Conservation (phyloP, 495 filamentous ascomycete genomes). For the Penicillium chermesinum region DNA sequence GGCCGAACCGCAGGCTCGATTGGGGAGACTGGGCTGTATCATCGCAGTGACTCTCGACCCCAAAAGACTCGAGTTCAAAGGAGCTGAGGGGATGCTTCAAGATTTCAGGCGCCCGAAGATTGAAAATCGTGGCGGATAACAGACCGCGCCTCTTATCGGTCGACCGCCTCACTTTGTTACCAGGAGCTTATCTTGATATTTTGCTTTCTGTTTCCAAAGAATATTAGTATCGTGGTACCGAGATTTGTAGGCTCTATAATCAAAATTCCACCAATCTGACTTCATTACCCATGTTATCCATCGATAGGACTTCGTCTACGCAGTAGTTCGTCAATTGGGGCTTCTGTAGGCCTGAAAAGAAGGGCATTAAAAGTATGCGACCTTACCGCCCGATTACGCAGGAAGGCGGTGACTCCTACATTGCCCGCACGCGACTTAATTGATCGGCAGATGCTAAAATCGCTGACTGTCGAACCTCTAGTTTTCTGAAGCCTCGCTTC, state of each 20-base stretch:
- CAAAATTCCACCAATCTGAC: too few relatives aligned
- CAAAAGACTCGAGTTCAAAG: background rate
- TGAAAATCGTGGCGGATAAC: constrained; percentile 22
- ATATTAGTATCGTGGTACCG: too few relatives aligned
- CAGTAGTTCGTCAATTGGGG: too few relatives aligned
- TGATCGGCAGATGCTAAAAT: constrained; percentile 1
- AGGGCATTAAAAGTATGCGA: background rate
- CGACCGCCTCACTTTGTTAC: constrained; percentile 2
- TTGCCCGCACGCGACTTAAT: constrained; percentile 4
- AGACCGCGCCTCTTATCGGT: constrained; percentile 8
- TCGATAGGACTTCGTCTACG: too few relatives aligned
- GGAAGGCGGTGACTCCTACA: background rate
- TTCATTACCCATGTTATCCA: too few relatives aligned
- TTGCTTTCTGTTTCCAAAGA: too few relatives aligned
- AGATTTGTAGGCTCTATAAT: too few relatives aligned
- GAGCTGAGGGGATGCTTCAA: constrained; percentile 6
- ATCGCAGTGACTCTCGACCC: constrained; percentile 18
- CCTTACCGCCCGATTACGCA: constrained; percentile 21
- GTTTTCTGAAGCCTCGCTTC: background rate
- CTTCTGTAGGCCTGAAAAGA: too few relatives aligned
- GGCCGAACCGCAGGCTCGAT: constrained; percentile 38
- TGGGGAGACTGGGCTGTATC: constrained; percentile 25
- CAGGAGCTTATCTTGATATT: too few relatives aligned
- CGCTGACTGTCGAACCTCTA: background rate
- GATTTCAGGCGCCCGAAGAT: constrained; percentile 8